A percentile compares a stretch with the other conserved stretches of the same genome.
These are phyloP conservation scores for Phalaenopsis equestris DNA, from an alignment of 106 monocot genomes.

Conservation along the genomic window DNA sequence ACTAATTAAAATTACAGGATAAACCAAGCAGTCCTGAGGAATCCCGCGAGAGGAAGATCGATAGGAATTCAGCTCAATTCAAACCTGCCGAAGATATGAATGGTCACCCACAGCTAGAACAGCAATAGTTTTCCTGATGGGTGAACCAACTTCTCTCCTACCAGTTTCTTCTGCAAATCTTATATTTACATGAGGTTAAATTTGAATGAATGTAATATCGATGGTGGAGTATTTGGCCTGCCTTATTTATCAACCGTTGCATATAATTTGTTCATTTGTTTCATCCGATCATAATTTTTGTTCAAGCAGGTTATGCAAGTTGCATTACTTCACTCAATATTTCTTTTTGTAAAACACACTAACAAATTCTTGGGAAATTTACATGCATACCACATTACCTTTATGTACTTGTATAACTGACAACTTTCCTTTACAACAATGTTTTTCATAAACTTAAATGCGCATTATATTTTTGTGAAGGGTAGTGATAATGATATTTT, in stretches of 20 bases:
- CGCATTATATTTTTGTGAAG: no score
- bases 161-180: not conserved
- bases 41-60: not conserved
- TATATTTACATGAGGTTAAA: no score
- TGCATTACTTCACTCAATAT: no score
- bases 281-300: not conserved
- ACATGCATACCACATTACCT: no score
- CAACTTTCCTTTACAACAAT: no score
- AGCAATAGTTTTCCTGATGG: not conserved
- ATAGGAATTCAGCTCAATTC: not conserved
- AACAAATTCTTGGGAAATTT: no score
- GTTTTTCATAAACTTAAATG: no score
- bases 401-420: no score
- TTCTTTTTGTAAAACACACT: no score
- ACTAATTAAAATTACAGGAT: not conserved
- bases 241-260: not conserved
- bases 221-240: not conserved
- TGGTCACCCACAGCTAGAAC: not conserved
- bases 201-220: not conserved
- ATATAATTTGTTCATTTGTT: constrained; percentile 2
- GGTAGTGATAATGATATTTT: no score
- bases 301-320: not conserved
- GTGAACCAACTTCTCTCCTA: not conserved
- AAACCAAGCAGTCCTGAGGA: not conserved
- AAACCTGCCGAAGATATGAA: not conserved